Percentiles rank a stretch among this genome's conserved stretches.
phyloP scores from a whole-genome alignment of 768 basidiomycete species.

The Phanerochaete carnosa region DNA sequence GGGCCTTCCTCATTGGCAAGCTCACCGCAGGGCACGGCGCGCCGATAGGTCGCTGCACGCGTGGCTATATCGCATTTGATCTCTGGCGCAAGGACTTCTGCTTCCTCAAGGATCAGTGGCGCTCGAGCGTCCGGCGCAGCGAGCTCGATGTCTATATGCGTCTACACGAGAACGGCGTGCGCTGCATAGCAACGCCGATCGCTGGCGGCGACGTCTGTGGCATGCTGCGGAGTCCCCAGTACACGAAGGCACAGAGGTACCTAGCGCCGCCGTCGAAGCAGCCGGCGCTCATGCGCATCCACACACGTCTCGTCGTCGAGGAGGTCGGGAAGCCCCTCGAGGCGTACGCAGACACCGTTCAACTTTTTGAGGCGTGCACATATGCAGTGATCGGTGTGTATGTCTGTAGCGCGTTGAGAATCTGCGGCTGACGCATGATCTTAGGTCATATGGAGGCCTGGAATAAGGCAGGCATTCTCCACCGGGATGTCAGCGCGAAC shows the following conservation, averaged over 20 bases:
- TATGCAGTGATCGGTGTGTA: neutral
- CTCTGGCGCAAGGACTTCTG: neutral
- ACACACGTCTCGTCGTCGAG: slow-evolving; percentile 5
- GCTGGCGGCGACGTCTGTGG: slow-evolving; percentile 11
- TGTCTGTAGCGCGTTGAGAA: neutral
- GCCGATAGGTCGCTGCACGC: slow-evolving; percentile 2
- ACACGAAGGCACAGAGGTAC: neutral
- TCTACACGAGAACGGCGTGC: neutral
- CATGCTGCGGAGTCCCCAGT: neutral
- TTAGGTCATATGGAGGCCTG: neutral
- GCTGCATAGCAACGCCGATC: slow-evolving; percentile 1
- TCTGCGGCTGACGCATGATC: neutral
- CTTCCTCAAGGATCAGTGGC: slow-evolving; percentile 15
- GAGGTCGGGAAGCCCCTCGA: slow-evolving; percentile 3
- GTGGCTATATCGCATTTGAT: slow-evolving; percentile 8
- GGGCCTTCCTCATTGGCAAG: slow-evolving; percentile 7
- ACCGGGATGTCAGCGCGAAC: slow-evolving; percentile 5
- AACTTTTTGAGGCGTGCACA: neutral
- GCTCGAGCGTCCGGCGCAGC: neutral
- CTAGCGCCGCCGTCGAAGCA: neutral
- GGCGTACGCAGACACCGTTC: neutral
- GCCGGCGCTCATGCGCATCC: neutral
- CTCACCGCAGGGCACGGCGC: neutral
- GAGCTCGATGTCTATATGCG: slow-evolving; percentile 8
- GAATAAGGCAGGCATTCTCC: neutral